These are phyloP conservation scores for Cystodermella granulosa DNA, from an alignment of 1,284 basidiomycete species.

Conservation along the genomic window DNA sequence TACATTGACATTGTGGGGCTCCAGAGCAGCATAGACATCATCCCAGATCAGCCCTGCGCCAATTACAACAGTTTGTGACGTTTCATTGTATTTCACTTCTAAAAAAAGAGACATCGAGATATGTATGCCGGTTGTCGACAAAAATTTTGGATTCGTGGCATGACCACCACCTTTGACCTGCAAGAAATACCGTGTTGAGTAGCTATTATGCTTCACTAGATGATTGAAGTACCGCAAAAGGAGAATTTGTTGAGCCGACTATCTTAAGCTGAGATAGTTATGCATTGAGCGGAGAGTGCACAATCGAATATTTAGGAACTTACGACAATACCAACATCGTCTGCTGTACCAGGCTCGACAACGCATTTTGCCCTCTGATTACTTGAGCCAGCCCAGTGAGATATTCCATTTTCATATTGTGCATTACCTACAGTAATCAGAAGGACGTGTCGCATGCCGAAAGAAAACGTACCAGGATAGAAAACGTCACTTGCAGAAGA, in stretches of 20 bases:
- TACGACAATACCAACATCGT: constrained; percentile 47
- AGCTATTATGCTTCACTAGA: neutral
- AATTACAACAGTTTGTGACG: constrained; percentile 40
- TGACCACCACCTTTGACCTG: constrained; percentile 53
- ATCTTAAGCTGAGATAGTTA: constrained; percentile 39
- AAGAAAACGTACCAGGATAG: constrained; percentile 29
- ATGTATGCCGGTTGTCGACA: constrained; percentile 53
- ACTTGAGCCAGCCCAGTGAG: constrained; percentile 48
- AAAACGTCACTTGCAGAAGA: constrained; percentile 35
- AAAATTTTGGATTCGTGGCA: constrained; percentile 48
- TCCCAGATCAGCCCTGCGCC: constrained; percentile 58
- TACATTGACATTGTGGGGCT: constrained; percentile 45
- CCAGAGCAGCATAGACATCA: constrained; percentile 50
- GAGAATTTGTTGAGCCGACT: constrained; percentile 38
- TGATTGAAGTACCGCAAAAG: constrained; percentile 42
- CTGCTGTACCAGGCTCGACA: constrained; percentile 48
- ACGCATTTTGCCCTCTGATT: constrained; percentile 42
- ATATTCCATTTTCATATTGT: constrained; percentile 39
- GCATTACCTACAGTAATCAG: constrained; percentile 9
- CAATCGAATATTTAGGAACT: constrained; percentile 12
- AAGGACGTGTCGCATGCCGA: neutral
- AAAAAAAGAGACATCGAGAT: constrained; percentile 53
- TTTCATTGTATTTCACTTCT: constrained; percentile 41
- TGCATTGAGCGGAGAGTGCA: neutral
- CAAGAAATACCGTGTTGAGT: neutral